Evolutionary conservation across 2,329 filamentous ascomycete genomes (phyloP).

Genomic region (Coleophoma cylindrospora): DNA sequence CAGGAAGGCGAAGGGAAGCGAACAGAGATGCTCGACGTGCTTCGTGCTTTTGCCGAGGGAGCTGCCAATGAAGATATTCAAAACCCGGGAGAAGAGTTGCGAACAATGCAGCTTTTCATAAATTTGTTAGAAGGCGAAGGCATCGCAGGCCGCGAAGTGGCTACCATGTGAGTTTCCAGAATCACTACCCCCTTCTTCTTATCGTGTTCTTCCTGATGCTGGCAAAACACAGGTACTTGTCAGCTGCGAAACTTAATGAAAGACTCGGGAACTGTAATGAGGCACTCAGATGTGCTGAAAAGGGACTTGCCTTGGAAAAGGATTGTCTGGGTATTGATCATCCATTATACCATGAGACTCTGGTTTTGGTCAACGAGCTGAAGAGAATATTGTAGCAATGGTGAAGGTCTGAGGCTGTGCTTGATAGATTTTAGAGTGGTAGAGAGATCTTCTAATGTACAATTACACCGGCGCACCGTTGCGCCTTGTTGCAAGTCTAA

Average conservation of each 20-base stretch:
- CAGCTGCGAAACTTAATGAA: conserved; percentile 8
- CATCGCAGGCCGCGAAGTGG: conserved; percentile 13
- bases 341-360: conserved; percentile 6
- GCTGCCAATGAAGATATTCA: background rate
- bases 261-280: conserved; percentile 4
- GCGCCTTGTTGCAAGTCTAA: too few relatives aligned
- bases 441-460: too few relatives aligned
- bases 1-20: conserved; percentile 9
- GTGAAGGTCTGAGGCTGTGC: too few relatives aligned
- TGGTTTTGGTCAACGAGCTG: conserved; percentile 2
- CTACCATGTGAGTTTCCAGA: conserved; percentile 8
- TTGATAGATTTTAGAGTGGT: too few relatives aligned
- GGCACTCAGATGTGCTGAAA: conserved; percentile 9
- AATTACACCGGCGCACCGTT: too few relatives aligned
- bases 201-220: conserved; percentile 2
- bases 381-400: background rate
- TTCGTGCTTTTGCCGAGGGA: conserved; percentile 4
- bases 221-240: conserved; percentile 9
- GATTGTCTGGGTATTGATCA: conserved; percentile 16
- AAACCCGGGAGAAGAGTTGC: conserved; percentile 3
- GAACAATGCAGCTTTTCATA: conserved; percentile 8
- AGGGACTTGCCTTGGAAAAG: conserved; percentile 8
- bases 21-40: background rate
- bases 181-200: background rate
- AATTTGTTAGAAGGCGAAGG: conserved; percentile 9